phyloP scores from a whole-genome alignment of 768 basidiomycete species.

The Gloeophyllum trabeum region DNA sequence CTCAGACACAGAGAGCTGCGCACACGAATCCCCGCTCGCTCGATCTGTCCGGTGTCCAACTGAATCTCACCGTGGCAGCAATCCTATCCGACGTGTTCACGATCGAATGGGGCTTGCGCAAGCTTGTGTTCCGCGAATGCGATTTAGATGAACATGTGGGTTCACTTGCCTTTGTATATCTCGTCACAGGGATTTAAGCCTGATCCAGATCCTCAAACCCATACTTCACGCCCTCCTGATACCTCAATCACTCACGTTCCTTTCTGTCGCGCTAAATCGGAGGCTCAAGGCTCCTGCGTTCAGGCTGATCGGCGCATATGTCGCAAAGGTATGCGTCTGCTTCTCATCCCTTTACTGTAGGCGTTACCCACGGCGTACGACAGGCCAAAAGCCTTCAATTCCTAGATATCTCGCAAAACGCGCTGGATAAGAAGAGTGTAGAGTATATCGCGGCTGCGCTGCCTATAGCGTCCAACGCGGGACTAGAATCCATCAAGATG shows the following conservation, averaged over 20 bases:
- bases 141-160: slow-evolving; percentile 75
- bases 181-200: neutral
- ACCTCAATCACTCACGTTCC: slow-evolving; percentile 64
- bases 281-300: slow-evolving; percentile 70
- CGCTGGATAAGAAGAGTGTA: slow-evolving; percentile 72
- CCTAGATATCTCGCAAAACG: slow-evolving; percentile 82
- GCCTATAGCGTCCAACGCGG: slow-evolving; percentile 33
- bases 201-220: slow-evolving; percentile 64
- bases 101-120: slow-evolving; percentile 88
- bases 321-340: slow-evolving; percentile 42
- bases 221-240: slow-evolving; percentile 87
- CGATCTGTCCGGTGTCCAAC: slow-evolving; percentile 70
- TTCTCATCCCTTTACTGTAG: slow-evolving; percentile 1
- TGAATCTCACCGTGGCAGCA: slow-evolving; percentile 58
- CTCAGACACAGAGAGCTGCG: too few relatives aligned
- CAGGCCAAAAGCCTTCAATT: slow-evolving; percentile 74
- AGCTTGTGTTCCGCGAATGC: slow-evolving; percentile 78
- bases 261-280: slow-evolving; percentile 82
- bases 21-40: slow-evolving; percentile 48
- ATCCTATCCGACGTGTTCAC: slow-evolving; percentile 86
- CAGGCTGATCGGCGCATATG: slow-evolving; percentile 68
- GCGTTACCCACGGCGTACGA: neutral
- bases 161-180: slow-evolving; percentile 2
- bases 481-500: slow-evolving; percentile 69
- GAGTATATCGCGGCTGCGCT: slow-evolving; percentile 75